Evolutionary conservation across 768 basidiomycete species (phyloP).

Genomic region (Suillus clintonianus): DNA sequence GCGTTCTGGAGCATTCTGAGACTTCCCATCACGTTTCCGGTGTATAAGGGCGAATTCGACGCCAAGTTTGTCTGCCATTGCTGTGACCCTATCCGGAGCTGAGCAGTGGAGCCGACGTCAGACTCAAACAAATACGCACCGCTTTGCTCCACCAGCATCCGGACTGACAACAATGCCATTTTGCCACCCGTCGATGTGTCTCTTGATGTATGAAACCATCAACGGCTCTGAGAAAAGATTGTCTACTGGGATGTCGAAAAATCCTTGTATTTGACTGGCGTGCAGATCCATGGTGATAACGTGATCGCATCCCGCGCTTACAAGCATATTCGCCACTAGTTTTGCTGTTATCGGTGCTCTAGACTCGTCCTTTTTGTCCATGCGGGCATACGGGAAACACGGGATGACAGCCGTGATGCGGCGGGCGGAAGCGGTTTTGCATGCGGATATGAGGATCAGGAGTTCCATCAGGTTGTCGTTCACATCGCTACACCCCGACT

Average conservation of each 20-base stretch:
- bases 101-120: background rate
- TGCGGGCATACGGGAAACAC: conserved; percentile 94
- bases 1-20: conserved; percentile 64
- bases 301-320: conserved; percentile 96
- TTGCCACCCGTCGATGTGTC: conserved; percentile 81
- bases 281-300: conserved; percentile 99
- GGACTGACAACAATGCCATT: conserved; percentile 93
- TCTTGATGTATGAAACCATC: conserved; percentile 92
- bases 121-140: conserved; percentile 55
- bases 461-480: conserved; percentile 99
- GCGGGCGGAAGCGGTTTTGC: conserved; percentile 93
- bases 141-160: conserved; percentile 97
- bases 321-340: conserved; percentile 97
- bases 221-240: conserved; percentile 96
- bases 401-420: conserved; percentile 98
- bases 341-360: conserved; percentile 98
- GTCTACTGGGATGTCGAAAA: conserved; percentile 98
- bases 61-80: conserved; percentile 93
- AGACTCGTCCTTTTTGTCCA: conserved; percentile 98
- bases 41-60: conserved; percentile 97
- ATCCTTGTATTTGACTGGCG: conserved; percentile 97
- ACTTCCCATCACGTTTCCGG: conserved; percentile 77
- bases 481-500: conserved; percentile 85
- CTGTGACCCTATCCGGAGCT: conserved; percentile 68
- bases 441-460: conserved; percentile 96